Conservation (phyloP, 768 basidiomycete species). For the Pulveroboletus sp. region DNA sequence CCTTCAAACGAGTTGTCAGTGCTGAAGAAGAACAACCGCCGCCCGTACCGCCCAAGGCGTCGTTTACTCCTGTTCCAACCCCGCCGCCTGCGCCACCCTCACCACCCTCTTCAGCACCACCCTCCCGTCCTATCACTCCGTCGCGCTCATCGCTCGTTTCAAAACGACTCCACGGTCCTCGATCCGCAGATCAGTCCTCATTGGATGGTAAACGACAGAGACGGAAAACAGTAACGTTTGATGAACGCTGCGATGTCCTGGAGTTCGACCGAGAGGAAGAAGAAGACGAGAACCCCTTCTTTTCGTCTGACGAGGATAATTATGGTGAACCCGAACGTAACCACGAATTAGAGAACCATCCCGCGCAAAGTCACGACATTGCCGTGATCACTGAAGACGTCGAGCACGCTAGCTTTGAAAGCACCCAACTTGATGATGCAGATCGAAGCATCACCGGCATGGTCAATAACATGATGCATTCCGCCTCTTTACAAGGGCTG, state of each 20-base stretch:
- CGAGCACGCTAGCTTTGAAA: constrained; percentile 36
- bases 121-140: constrained; percentile 28
- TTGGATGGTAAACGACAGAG: constrained; percentile 44
- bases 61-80: background rate
- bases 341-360: constrained; percentile 6
- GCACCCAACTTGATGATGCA: constrained; percentile 41
- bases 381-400: background rate
- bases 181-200: constrained; percentile 43
- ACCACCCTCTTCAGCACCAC: constrained; percentile 43
- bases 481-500: constrained; percentile 21
- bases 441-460: constrained; percentile 64
- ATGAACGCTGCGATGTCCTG: constrained; percentile 77
- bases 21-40: constrained; percentile 30
- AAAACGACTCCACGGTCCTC: constrained; percentile 73
- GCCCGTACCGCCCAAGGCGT: constrained; percentile 25
- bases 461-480: constrained; percentile 65
- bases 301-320: constrained; percentile 37
- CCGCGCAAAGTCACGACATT: constrained; percentile 11
- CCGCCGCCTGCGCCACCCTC: constrained; percentile 20
- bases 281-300: constrained; percentile 47
- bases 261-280: constrained; percentile 75
- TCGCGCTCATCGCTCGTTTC: constrained; percentile 69
- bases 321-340: constrained; percentile 18
- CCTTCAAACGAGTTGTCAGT: constrained; percentile 50
- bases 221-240: constrained; percentile 77